Percentiles rank a stretch among this genome's conserved stretches.
Evolutionary conservation across 352 stramenopile species (phyloP).

Genomic region (Pythium angustatum): DNA sequence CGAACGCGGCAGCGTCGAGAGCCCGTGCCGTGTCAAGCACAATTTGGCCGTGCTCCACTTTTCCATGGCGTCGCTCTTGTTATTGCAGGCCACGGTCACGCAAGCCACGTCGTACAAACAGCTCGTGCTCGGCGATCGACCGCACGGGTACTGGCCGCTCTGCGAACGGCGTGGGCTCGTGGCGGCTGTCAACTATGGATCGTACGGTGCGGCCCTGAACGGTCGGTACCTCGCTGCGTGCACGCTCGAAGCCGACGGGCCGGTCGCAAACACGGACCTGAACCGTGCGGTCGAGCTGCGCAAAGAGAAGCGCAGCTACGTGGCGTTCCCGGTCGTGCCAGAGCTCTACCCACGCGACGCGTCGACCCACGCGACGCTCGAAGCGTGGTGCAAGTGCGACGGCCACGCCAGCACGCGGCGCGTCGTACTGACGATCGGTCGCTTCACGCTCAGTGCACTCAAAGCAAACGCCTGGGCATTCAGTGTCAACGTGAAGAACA

Average conservation of each 20-base stretch:
- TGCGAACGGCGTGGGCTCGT: constrained; percentile 78
- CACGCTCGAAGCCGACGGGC: constrained; percentile 68
- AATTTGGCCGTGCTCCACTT: constrained; percentile 87
- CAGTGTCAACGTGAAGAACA: constrained; percentile 74
- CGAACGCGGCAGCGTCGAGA: constrained; percentile 36
- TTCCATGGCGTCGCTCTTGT: constrained; percentile 82
- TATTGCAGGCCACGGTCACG: constrained; percentile 65
- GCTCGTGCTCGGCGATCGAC: constrained; percentile 61
- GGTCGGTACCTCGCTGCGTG: constrained; percentile 66
- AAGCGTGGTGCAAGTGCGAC: constrained; percentile 77
- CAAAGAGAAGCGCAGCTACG: constrained; percentile 58
- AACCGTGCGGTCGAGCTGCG: constrained; percentile 69
- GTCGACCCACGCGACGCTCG: constrained; percentile 57
- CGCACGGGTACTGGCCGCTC: constrained; percentile 86
- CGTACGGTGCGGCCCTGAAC: constrained; percentile 40
- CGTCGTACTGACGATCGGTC: constrained; percentile 70
- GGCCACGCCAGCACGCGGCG: constrained; percentile 69
- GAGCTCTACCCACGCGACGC: constrained; percentile 41
- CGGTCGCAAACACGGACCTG: constrained; percentile 81
- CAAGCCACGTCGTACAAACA: constrained; percentile 84
- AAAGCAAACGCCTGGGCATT: constrained; percentile 82
- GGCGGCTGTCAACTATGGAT: constrained; percentile 71
- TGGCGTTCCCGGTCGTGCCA: constrained; percentile 48
- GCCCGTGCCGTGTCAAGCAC: constrained; percentile 72
- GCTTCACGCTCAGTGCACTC: constrained; percentile 68